Conservation (phyloP, 2,329 filamentous ascomycete genomes). For the Cladophialophora chaetospira region DNA sequence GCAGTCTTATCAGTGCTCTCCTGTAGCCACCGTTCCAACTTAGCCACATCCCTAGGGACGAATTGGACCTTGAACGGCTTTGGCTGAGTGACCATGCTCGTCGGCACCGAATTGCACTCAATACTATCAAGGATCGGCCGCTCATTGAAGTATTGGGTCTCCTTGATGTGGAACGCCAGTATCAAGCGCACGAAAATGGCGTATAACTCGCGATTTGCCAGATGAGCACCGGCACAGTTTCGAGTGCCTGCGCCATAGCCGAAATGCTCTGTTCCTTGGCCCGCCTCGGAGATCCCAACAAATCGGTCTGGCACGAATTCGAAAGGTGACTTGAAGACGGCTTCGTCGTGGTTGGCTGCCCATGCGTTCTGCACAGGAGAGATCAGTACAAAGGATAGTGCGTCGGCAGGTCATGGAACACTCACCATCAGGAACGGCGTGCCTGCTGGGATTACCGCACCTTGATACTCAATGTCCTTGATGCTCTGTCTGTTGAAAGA, state of each 20-base stretch:
- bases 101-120: constrained; percentile 18
- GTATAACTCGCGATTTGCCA: constrained; percentile 64
- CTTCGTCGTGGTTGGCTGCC: constrained; percentile 69
- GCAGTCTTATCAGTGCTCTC: not conserved
- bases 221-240: constrained; percentile 64
- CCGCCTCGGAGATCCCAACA: constrained; percentile 53
- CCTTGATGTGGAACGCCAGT: constrained; percentile 49
- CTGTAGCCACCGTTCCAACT: constrained; percentile 12
- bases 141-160: constrained; percentile 4
- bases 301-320: constrained; percentile 71
- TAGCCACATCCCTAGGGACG: constrained; percentile 4
- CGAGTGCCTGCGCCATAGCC: constrained; percentile 63
- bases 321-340: constrained; percentile 64
- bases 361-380: constrained; percentile 62
- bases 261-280: constrained; percentile 60
- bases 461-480: constrained; percentile 11
- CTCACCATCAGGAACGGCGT: constrained; percentile 75
- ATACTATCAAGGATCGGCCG: constrained; percentile 17
- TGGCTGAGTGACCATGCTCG: constrained; percentile 20
- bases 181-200: constrained; percentile 61
- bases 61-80: constrained; percentile 19
- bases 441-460: constrained; percentile 63
- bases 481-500: constrained; percentile 49
- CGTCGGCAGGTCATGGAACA: not conserved
- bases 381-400: not conserved